Base-by-base conservation (phyloP, 78 protist species). In the Dictyostelium firmibasis region DNA sequence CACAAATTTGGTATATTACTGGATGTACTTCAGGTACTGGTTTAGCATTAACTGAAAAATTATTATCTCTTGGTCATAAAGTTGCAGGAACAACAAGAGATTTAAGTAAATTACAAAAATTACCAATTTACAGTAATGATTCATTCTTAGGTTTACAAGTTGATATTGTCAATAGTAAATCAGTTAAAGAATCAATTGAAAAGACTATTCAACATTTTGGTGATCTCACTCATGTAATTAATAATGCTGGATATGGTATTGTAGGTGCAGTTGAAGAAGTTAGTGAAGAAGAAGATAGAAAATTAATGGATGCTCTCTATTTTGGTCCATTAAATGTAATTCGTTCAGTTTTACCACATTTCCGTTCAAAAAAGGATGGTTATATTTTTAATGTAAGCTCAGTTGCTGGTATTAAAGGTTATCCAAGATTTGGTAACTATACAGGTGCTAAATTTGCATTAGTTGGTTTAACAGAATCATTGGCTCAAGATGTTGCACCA, bases 51-150 rank as follows among this genome's bases (percentile, higher is more conserved):
- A 50, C n/a, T 0, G 13, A 60, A 35, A 13, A 33, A n/a, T 62
- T 83, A n/a, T 35, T 83, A 35, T 10, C 41, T 2, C 9, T 6
- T 4, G 31, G 31, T 7, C 16, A n/a, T 20, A 83, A n/a, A 14
- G 87, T 83, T 2, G 87, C 87, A 13, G 87, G 87, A 1, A 83
- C 87, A 14, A 20, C 87, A 60, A 83, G 87, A 83, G 69, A 62
- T 38, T 5, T 83, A 4, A 62, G 64, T 35, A 83, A 83, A 38
- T 64, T 62, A 64, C 36, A 70, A 62, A 29, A 74, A 53, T 62
- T 82, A 10, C 33, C 36, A 57, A 43, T 82, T 27, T 60, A 29
- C 4, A 25, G 41, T 5, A 53, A 69, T 69, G 18, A 11, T 35
- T 62, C 67, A 13, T 83, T 83, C 36, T 38, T 83, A 1, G 78